These are phyloP conservation scores for Tothia fuscella DNA, from an alignment of 2,329 filamentous ascomycete genomes.

Conservation along the genomic window DNA sequence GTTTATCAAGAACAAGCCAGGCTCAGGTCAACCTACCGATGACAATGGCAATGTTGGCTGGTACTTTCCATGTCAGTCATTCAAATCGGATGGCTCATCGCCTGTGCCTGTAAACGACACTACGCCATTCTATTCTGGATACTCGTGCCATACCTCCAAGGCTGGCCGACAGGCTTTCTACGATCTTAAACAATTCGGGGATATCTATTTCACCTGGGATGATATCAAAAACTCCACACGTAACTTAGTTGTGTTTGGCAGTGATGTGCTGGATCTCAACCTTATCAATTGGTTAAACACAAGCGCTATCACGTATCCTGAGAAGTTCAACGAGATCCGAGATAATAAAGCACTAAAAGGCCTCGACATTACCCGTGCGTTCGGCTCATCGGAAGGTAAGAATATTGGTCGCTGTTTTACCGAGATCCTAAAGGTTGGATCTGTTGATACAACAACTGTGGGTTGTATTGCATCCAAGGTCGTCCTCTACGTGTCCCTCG, in stretches of 20 bases:
- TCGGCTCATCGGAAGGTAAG: slow-evolving; percentile 70
- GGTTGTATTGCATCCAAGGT: slow-evolving; percentile 97
- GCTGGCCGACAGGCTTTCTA: slow-evolving; percentile 66
- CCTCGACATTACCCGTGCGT: slow-evolving; percentile 77
- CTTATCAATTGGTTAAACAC: slow-evolving; percentile 84
- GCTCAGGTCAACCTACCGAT: slow-evolving; percentile 72
- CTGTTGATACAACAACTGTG: slow-evolving; percentile 88
- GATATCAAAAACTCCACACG: slow-evolving; percentile 81
- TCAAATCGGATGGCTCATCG: slow-evolving; percentile 86
- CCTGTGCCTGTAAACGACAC: slow-evolving; percentile 62
- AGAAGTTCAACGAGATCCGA: slow-evolving; percentile 68
- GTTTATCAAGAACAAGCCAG: slow-evolving; percentile 59
- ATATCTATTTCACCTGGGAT: slow-evolving; percentile 94
- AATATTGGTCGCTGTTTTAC: slow-evolving; percentile 74
- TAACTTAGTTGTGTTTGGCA: slow-evolving; percentile 89
- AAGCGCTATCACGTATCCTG: slow-evolving; percentile 62
- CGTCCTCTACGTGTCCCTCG: slow-evolving; percentile 84
- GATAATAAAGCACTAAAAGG: slow-evolving; percentile 62
- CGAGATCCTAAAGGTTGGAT: slow-evolving; percentile 91
- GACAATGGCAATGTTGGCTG: slow-evolving; percentile 65
- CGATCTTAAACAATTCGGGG: slow-evolving; percentile 57
- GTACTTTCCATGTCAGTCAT: slow-evolving; percentile 90
- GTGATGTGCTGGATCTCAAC: slow-evolving; percentile 81
- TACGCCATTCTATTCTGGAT: slow-evolving; percentile 66
- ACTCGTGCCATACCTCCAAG: slow-evolving; percentile 72